Conservation (phyloP, 2,329 filamentous ascomycete species). For the Diaporthe longicolla region DNA sequence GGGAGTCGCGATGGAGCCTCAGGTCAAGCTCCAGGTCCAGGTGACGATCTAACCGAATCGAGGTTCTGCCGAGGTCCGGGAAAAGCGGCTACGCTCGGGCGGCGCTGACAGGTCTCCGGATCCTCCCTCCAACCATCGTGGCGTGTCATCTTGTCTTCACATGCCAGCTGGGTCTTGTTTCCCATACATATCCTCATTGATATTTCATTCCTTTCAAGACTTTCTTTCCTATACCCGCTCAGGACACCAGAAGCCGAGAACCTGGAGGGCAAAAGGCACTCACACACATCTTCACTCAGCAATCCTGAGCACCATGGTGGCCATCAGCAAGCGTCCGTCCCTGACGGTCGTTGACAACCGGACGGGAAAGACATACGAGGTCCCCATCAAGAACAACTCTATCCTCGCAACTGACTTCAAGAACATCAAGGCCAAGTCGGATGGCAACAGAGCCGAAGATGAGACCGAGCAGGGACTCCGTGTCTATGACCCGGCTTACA, state of each 20-base stretch:
- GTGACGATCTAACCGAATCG: slow-evolving; percentile 4
- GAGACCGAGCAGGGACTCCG: slow-evolving; percentile 64
- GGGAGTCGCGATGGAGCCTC: slow-evolving; percentile 19
- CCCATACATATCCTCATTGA: not conserved
- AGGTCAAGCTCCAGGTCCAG: not conserved
- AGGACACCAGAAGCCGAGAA: not conserved
- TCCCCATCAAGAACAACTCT: slow-evolving; percentile 64
- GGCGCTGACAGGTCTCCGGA: slow-evolving; percentile 25
- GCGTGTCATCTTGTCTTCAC: slow-evolving; percentile 19
- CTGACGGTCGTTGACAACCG: slow-evolving; percentile 65
- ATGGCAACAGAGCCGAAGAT: slow-evolving; percentile 56
- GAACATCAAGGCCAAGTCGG: slow-evolving; percentile 58
- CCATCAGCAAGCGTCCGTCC: slow-evolving; percentile 50
- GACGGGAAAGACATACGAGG: slow-evolving; percentile 62
- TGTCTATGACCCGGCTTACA: slow-evolving; percentile 66
- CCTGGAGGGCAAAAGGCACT: too few species aligned
- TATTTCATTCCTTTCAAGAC: not conserved
- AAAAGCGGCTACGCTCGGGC: slow-evolving; percentile 33
- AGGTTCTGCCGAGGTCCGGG: slow-evolving; percentile 32
- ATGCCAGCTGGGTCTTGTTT: slow-evolving; percentile 19
- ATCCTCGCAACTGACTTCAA: slow-evolving; percentile 66
- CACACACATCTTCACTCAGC: not conserved
- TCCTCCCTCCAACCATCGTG: not conserved
- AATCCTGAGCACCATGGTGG: slow-evolving; percentile 45
- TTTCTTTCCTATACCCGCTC: not conserved